phyloP scores from a whole-genome alignment of 805 yeast genomes.

The Jamesozyma jinghongensis region DNA sequence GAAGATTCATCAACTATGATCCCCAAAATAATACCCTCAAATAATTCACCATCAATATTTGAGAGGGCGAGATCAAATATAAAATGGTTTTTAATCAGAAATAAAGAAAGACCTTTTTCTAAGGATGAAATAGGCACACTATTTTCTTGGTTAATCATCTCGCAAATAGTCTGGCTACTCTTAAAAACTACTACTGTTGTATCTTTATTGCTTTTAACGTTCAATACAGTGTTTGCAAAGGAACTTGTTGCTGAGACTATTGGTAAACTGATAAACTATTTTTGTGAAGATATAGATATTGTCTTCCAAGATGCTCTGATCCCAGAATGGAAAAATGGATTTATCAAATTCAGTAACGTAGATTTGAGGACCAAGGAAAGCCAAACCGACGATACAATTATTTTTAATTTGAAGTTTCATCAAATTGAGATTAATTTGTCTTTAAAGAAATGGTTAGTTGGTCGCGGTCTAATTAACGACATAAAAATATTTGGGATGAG shows the following conservation, averaged over 20 bases:
- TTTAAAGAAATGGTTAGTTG: conserved; percentile 76
- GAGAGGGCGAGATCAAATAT: conserved; percentile 37
- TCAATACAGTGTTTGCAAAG: conserved; percentile 79
- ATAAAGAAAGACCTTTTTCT: conserved; percentile 69
- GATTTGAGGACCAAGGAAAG: conserved; percentile 41
- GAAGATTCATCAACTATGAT: too few relatives aligned
- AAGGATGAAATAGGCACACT: conserved; percentile 81
- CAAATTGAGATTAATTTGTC: conserved; percentile 72
- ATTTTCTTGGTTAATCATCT: conserved; percentile 82
- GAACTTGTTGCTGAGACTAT: conserved; percentile 74
- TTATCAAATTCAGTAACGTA: conserved; percentile 71
- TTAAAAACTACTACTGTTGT: conserved; percentile 88
- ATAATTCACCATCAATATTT: too few relatives aligned
- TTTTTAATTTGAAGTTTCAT: conserved; percentile 72
- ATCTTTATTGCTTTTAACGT: conserved; percentile 62
- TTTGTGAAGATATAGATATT: conserved; percentile 58
- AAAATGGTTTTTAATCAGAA: conserved; percentile 70
- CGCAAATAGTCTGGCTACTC: conserved; percentile 69
- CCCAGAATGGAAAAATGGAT: conserved; percentile 86
- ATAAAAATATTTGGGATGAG: conserved; percentile 73
- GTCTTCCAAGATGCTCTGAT: conserved; percentile 83
- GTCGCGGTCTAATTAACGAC: conserved; percentile 73
- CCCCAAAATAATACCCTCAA: too few relatives aligned
- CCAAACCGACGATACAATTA: conserved; percentile 35
- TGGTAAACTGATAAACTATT: conserved; percentile 65